phyloP scores from a whole-genome alignment of 306 rosid genomes.

The Cucumis hystrix region DNA sequence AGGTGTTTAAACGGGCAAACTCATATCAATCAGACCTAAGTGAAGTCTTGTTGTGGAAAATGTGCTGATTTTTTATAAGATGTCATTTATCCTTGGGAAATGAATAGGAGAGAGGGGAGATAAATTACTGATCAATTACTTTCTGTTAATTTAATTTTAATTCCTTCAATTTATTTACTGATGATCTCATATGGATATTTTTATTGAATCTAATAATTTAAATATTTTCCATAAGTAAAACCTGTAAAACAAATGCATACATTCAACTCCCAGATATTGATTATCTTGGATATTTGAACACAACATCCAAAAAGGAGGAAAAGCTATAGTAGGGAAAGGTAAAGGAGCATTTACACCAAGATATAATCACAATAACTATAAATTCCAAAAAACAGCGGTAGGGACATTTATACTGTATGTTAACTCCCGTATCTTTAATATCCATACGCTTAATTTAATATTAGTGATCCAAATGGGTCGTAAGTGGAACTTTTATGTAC shows the following conservation, averaged over 20 bases:
- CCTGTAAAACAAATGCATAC: not conserved
- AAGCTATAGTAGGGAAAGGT: no score
- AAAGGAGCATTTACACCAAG: no score
- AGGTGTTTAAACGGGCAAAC: no score
- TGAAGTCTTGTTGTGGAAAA: no score
- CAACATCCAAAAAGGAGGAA: not conserved
- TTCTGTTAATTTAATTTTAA: not conserved
- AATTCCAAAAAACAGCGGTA: no score
- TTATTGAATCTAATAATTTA: not conserved
- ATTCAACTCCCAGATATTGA: not conserved
- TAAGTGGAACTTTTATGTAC: not conserved
- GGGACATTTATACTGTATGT: not conserved
- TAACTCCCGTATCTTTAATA: not conserved
- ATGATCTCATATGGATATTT: not conserved
- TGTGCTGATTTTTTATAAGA: no score
- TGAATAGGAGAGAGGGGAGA: not conserved
- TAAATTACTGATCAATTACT: not conserved
- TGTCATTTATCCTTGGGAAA: not conserved
- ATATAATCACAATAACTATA: no score
- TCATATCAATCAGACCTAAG: no score
- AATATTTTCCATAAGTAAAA: not conserved
- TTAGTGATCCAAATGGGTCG: not conserved
- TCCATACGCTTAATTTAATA: not conserved
- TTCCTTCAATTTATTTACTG: not conserved
- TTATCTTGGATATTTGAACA: not conserved